Evolutionary conservation across 108 stramenopile genomes (phyloP), one percentile per base, ranked within the genome.

Genomic region (Skeletonema menzelii): DNA sequence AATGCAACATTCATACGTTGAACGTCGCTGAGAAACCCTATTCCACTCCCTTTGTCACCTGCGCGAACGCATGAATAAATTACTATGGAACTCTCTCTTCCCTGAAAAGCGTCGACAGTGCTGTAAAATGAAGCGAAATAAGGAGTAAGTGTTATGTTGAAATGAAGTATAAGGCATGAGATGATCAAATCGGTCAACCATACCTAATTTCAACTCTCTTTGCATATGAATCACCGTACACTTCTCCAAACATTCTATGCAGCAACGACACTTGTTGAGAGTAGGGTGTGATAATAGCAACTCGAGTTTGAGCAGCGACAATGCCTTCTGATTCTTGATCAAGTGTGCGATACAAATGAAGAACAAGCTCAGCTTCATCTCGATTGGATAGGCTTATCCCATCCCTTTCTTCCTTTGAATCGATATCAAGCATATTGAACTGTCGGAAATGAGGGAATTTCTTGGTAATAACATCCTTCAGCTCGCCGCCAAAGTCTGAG

Each of bases 1-100:
- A 97, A 74, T 26, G 92, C 95, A 46, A 97, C 96, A 77, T 96
- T 96, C 78, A 97, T 87, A 10, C 96, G 86, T 38, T 95, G 88
- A 3, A 86, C 91, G 67, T 96, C 95, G 49, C 66, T 73, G 11
- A 95, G 80, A 77, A 97, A 97, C 4, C 96, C 96, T 38, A 96
- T 62, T 20, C 89, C 71, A 15, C 80, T 80, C 10, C 82, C 80
- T 49, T 62, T 42, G 34, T 59, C 72, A 38, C 80, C 81, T 31
- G 86, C 88, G 32, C 82, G 70, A 30, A 92, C 91, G 35, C 80
- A 75, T 24, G 87, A 83, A 14, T 91, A 66, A 5, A 95, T 87
- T 37, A 95, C 83, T 27, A 92, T 75, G 57, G 82, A 86, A 19
- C 68, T 62, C 75, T 95, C 93, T 26, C 87, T 72, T 2, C 93